These are phyloP conservation scores for Geotrichum klebahnii DNA, from an alignment of 1,139 yeast genomes.

Conservation along the genomic window DNA sequence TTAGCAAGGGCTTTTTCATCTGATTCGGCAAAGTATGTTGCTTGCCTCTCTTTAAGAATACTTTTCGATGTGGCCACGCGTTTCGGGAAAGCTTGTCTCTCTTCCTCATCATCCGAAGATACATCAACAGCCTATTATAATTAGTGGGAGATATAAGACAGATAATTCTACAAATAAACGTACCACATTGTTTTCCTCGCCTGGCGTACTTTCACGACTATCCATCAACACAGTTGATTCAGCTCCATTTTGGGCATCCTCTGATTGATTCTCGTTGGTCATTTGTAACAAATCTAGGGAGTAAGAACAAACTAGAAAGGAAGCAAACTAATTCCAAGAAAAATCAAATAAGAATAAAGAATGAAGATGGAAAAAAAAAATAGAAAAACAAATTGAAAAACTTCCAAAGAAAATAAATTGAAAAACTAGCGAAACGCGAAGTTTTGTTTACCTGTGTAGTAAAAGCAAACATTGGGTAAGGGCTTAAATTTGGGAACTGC, in stretches of 20 bases:
- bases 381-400: neutral
- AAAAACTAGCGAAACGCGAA: constrained; percentile 1
- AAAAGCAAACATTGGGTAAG: constrained; percentile 4
- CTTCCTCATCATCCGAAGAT: neutral
- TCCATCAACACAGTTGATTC: constrained; percentile 4
- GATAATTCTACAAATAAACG: neutral
- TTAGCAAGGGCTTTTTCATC: constrained; percentile 2
- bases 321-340: neutral
- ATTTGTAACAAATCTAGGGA: neutral
- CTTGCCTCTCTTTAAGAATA: constrained; percentile 11
- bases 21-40: constrained; percentile 9
- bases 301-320: neutral
- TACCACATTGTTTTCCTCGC: constrained; percentile 7
- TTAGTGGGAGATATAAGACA: neutral
- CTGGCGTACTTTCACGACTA: constrained; percentile 1
- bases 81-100: neutral
- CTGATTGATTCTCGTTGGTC: constrained; percentile 7
- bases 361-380: constrained; percentile 1
- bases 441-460: neutral
- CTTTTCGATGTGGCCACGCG: constrained; percentile 2
- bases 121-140: constrained; percentile 1
- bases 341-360: neutral
- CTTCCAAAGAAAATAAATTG: constrained; percentile 1
- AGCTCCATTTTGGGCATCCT: neutral
- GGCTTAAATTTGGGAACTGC: too few relatives aligned